Conservation (phyloP, 2,329 filamentous ascomycete genomes). For the Cladosporium halotolerans region DNA sequence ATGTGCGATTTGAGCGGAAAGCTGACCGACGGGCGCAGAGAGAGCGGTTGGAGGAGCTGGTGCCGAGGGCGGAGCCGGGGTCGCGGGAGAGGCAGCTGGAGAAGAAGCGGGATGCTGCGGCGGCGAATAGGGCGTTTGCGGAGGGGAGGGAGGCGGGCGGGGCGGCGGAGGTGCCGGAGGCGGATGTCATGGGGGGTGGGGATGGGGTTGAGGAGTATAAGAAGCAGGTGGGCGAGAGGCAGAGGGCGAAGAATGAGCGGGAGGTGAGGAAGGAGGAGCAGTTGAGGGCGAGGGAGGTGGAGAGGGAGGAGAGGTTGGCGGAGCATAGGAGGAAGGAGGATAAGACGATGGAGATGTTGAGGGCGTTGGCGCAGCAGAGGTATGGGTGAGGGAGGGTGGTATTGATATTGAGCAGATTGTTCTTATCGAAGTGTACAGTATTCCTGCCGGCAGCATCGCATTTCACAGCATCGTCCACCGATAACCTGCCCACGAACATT, state of each 20-base stretch:
- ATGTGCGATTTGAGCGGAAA: slow-evolving; percentile 53
- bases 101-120: slow-evolving; percentile 69
- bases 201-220: slow-evolving; percentile 62
- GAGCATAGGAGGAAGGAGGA: slow-evolving; percentile 72
- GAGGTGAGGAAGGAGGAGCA: slow-evolving; percentile 79
- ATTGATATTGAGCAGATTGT: too few species aligned
- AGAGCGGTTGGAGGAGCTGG: slow-evolving; percentile 71
- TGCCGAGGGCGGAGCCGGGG: slow-evolving; percentile 74
- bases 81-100: slow-evolving; percentile 79
- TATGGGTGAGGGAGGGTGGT: slow-evolving; percentile 49
- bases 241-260: slow-evolving; percentile 73
- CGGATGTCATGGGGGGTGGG: slow-evolving; percentile 70
- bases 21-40: slow-evolving; percentile 61
- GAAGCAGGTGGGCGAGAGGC: slow-evolving; percentile 56
- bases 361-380: slow-evolving; percentile 68
- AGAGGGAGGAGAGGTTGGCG: slow-evolving; percentile 70
- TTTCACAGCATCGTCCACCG: too few species aligned
- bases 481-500: too few species aligned
- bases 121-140: slow-evolving; percentile 66
- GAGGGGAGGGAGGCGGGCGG: slow-evolving; percentile 56
- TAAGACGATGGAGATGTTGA: slow-evolving; percentile 75
- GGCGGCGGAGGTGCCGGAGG: slow-evolving; percentile 60
- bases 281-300: slow-evolving; percentile 64
- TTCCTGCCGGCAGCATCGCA: too few species aligned
- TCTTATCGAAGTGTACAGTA: too few species aligned